Conservation (phyloP, 2,329 filamentous ascomycete species). For the Stagonosporopsis rhizophila region DNA sequence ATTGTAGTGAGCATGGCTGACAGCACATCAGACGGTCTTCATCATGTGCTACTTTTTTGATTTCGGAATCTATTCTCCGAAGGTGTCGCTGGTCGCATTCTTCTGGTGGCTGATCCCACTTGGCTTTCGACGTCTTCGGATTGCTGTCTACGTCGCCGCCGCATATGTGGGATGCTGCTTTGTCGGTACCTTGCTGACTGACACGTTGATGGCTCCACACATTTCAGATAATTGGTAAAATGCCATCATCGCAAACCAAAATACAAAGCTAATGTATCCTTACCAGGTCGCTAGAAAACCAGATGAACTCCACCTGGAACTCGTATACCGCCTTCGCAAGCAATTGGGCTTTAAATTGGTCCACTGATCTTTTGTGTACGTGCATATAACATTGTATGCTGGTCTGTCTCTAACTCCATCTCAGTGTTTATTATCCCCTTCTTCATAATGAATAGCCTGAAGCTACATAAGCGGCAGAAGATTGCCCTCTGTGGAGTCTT, state of each 20-base stretch:
- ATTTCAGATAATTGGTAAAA: constrained; percentile 32
- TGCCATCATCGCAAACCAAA: too few species aligned
- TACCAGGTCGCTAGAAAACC: constrained; percentile 28
- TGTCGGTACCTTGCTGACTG: constrained; percentile 24
- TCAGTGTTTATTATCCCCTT: constrained; percentile 31
- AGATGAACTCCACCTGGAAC: constrained; percentile 31
- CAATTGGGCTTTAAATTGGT: constrained; percentile 30
- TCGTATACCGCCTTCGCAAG: constrained; percentile 18
- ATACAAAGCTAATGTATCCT: background rate
- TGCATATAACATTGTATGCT: constrained; percentile 12
- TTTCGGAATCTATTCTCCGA: constrained; percentile 32
- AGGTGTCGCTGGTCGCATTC: constrained; percentile 29
- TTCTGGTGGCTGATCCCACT: constrained; percentile 36
- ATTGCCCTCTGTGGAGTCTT: constrained; percentile 33
- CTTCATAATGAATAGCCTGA: constrained; percentile 32
- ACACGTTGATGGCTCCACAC: constrained; percentile 18
- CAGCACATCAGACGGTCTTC: constrained; percentile 25
- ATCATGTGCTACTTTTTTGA: constrained; percentile 31
- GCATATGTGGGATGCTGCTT: constrained; percentile 17
- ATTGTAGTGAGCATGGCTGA: background rate
- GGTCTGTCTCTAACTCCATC: background rate
- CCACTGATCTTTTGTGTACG: constrained; percentile 23
- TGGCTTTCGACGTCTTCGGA: constrained; percentile 27
- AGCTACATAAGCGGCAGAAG: constrained; percentile 32
- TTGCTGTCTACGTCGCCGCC: constrained; percentile 23